Conservation (phyloP, 1,139 yeast species). For the Pichia sp. region DNA sequence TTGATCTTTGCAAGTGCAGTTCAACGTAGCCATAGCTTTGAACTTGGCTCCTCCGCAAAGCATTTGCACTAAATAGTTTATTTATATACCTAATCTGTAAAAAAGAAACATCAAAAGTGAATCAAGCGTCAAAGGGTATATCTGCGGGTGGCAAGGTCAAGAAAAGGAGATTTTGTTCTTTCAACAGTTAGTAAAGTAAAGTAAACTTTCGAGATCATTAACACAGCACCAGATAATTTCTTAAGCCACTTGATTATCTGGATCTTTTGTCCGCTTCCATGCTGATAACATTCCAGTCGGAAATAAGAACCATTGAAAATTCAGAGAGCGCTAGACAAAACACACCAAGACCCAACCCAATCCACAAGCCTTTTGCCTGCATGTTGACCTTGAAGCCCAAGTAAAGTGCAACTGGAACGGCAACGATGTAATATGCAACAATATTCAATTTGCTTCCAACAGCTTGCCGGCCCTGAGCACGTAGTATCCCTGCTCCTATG, state of each 20-base stretch:
- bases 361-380: slow-evolving; percentile 46
- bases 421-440: slow-evolving; percentile 22
- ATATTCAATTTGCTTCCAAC: slow-evolving; percentile 21
- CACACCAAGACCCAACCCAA: slow-evolving; percentile 45
- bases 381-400: slow-evolving; percentile 16
- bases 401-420: slow-evolving; percentile 20
- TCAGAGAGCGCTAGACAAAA: slow-evolving; percentile 46
- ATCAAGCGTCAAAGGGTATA: no score
- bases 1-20: no score
- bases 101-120: no score
- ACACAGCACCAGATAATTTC: no score
- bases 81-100: no score
- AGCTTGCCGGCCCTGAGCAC: slow-evolving; percentile 24
- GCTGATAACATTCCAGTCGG: slow-evolving; percentile 15
- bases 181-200: no score
- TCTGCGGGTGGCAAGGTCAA: no score
- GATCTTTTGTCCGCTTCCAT: slow-evolving; percentile 2
- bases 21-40: no score
- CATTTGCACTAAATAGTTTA: no score
- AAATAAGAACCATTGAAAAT: slow-evolving; percentile 22
- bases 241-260: neutral
- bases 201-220: no score
- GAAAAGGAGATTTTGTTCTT: no score
- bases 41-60: no score
- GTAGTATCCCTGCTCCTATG: slow-evolving; percentile 38